Base-by-base conservation (phyloP, 257 asterid species). In the Lantana camara region DNA sequence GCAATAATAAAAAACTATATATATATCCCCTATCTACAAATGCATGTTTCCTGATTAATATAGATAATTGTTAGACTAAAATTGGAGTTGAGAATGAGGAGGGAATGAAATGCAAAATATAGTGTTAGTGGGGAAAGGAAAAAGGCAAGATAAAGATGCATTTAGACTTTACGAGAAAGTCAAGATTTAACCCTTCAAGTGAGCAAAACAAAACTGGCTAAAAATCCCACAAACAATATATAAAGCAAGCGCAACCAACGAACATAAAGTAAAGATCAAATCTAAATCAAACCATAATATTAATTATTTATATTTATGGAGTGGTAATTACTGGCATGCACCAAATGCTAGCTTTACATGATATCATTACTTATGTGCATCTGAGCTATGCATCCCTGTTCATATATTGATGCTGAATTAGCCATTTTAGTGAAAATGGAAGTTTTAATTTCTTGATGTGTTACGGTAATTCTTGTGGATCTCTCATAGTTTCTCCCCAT, bases 81-180 rank as follows among this genome's bases (percentile, higher is more conserved):
- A 7, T n/a, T n/a, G n/a, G n/a, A n/a, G n/a, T n/a, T n/a, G n/a
- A n/a, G n/a, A n/a, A n/a, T n/a, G n/a, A n/a, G n/a, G n/a, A 9
- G 60, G 1, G 11, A 40, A 7, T 7, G 41, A 46, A 63, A 35
- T 48, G 47, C 30, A 10, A 48, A 27, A 27, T 27, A 27, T 27
- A 55, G 24, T 16, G 35, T 24, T 74, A 56, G 75, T 74, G 80
- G 81, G 61, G 67, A n/a, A n/a, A 71, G 67, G 69, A 61, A 77
- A 73, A 80, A 70, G 76, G 54, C 49, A 21, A 58, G 62, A 54
- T 22, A 68, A 78, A 77, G 63, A 66, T 75, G 55, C 73, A 68
- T 62, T 68, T 77, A 66, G 79, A 81, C 86, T 74, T 77, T 66
- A 67, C 27, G 56, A 57, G 71, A 65, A 70, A 8, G 79, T 74